These are phyloP conservation scores for Vairimorpha necatrix DNA, from an alignment of 371 early-diverging fungal genomes.

Conservation along the genomic window DNA sequence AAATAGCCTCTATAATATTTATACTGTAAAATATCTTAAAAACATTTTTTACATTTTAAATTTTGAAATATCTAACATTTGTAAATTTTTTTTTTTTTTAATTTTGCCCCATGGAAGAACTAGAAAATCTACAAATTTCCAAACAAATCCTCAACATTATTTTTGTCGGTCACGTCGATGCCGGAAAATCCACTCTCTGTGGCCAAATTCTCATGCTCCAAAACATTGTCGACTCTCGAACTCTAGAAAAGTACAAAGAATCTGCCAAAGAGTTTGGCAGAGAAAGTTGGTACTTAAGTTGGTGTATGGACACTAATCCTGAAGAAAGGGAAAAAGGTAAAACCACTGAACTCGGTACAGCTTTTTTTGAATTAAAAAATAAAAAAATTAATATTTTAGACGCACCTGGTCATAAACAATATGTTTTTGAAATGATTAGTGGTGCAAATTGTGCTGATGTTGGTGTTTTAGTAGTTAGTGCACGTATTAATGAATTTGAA, in stretches of 20 bases:
- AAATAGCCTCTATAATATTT: too few species aligned
- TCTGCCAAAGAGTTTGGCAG: conserved; percentile 79
- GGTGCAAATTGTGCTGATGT: conserved; percentile 79
- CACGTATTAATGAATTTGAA: conserved; percentile 89
- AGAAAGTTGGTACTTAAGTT: conserved; percentile 65
- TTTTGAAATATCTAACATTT: too few species aligned
- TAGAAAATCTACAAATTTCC: background rate
- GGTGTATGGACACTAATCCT: conserved; percentile 63
- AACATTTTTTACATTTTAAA: too few species aligned
- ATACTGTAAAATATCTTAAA: too few species aligned
- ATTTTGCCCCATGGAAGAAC: background rate
- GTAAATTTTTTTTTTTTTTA: background rate
- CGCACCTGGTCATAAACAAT: conserved; percentile 96
- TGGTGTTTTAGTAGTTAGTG: conserved; percentile 89
- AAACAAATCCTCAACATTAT: conserved; percentile 67
- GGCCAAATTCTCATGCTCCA: conserved; percentile 97
- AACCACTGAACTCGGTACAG: conserved; percentile 63
- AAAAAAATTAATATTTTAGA: conserved; percentile 69
- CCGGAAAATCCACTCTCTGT: conserved; percentile 94
- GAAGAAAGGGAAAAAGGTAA: conserved; percentile 73
- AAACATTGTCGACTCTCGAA: conserved; percentile 96
- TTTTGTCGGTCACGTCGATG: conserved; percentile 99
- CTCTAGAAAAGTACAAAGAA: conserved; percentile 96
- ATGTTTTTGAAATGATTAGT: conserved; percentile 94
- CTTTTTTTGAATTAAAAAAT: conserved; percentile 84